Evolutionary conservation across 1,139 yeast species (phyloP).

Genomic region (Zygosaccharomyces pseudobailii): DNA sequence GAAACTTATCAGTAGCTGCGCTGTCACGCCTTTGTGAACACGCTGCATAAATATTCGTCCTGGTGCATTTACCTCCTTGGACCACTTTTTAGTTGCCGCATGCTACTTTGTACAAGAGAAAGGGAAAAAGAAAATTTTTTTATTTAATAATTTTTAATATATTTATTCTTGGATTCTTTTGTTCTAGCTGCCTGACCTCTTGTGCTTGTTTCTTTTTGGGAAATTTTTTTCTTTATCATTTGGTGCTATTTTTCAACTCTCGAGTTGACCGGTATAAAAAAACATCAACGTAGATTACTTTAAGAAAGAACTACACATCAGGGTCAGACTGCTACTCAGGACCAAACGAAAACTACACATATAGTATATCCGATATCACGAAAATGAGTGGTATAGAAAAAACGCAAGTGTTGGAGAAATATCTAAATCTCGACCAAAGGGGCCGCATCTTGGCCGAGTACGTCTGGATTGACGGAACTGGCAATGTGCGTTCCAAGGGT

Average conservation of each 20-base stretch:
- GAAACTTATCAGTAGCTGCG: neutral
- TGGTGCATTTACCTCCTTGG: neutral
- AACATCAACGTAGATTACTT: neutral
- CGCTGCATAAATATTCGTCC: neutral
- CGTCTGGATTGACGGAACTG: conserved; percentile 95
- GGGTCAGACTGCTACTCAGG: neutral
- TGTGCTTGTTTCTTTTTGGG: neutral
- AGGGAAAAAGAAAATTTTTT: neutral
- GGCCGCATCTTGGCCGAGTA: conserved; percentile 92
- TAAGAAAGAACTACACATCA: neutral
- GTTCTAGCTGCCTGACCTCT: neutral
- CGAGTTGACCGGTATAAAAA: neutral
- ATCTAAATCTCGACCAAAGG: conserved; percentile 76
- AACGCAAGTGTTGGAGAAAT: conserved; percentile 74
- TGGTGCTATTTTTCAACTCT: neutral
- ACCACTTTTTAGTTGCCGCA: neutral
- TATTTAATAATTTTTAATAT: neutral
- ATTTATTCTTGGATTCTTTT: neutral
- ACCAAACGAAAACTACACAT: neutral
- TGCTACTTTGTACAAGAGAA: no score
- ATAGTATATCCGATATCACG: neutral
- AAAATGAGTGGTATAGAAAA: conserved; percentile 46
- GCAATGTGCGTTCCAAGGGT: conserved; percentile 91
- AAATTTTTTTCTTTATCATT: neutral
- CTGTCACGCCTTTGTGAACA: neutral